A percentile compares a stretch with the other conserved stretches of the same genome.
phyloP scores from a whole-genome alignment of 352 stramenopile genomes.

The Saprolegnia parasitica region DNA sequence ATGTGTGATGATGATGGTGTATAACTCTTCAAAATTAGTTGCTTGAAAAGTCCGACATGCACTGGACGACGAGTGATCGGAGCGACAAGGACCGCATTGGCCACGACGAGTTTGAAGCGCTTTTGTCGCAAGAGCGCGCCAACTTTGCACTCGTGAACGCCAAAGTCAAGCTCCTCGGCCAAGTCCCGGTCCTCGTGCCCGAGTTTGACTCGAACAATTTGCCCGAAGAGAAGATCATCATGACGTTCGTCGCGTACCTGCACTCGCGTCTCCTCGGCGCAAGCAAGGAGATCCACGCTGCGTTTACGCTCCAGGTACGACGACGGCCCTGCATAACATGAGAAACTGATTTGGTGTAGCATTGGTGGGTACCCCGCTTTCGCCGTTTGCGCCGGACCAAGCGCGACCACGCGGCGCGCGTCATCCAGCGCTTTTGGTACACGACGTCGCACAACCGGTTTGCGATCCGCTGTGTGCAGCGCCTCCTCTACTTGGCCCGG shows the following conservation, averaged over 20 bases:
- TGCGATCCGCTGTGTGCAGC: constrained; percentile 61
- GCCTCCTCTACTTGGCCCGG: constrained; percentile 36
- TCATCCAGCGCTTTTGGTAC: constrained; percentile 78
- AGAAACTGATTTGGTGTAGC: not conserved
- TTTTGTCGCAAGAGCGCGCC: constrained; percentile 60
- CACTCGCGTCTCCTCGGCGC: constrained; percentile 93
- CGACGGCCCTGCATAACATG: too few species aligned
- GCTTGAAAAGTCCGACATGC: constrained; percentile 48
- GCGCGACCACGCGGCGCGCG: constrained; percentile 37
- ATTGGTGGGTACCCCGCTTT: constrained; percentile 29
- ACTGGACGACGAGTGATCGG: constrained; percentile 40
- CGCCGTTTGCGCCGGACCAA: constrained; percentile 13
- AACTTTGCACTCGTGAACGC: constrained; percentile 89
- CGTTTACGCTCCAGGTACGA: constrained; percentile 34
- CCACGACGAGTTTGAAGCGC: constrained; percentile 26
- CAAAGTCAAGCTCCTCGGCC: constrained; percentile 86
- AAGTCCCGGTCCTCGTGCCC: constrained; percentile 87
- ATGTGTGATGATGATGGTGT: not conserved
- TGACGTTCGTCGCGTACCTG: constrained; percentile 93
- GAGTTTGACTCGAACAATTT: constrained; percentile 85
- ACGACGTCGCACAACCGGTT: constrained; percentile 68
- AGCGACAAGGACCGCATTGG: constrained; percentile 27
- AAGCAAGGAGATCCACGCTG: constrained; percentile 89
- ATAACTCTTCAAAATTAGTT: not conserved
- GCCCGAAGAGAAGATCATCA: constrained; percentile 91